These are phyloP conservation scores for Pythium graminicola DNA, from an alignment of 352 stramenopile genomes.

Conservation along the genomic window DNA sequence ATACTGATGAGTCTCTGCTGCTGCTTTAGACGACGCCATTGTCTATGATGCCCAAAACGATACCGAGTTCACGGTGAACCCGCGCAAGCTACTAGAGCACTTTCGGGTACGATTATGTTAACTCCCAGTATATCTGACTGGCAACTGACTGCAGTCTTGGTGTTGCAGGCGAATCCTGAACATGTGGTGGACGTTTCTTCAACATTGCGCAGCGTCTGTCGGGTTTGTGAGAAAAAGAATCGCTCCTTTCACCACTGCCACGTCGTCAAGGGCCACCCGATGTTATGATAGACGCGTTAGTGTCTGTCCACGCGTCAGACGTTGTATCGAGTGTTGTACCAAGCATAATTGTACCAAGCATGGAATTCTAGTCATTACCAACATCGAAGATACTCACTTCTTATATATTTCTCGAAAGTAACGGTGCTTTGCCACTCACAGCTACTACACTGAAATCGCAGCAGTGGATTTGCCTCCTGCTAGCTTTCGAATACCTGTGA, in stretches of 20 bases:
- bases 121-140: too few species aligned
- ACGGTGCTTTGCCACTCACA: too few species aligned
- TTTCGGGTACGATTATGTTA: background rate
- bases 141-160: too few species aligned
- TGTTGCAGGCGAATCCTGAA: constrained; percentile 43
- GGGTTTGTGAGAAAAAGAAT: constrained; percentile 28
- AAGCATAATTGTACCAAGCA: too few species aligned
- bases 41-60: constrained; percentile 7
- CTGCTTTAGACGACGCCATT: constrained; percentile 9
- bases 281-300: constrained; percentile 58
- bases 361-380: too few species aligned
- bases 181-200: constrained; percentile 69
- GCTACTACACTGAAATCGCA: constrained; percentile 18
- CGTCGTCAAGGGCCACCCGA: constrained; percentile 64
- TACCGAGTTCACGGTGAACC: background rate
- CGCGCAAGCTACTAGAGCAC: background rate
- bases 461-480: constrained; percentile 20
- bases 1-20: too few species aligned
- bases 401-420: constrained; percentile 17
- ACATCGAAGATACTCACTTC: background rate
- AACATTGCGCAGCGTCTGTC: constrained; percentile 37
- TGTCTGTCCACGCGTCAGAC: too few species aligned
- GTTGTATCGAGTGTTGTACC: too few species aligned
- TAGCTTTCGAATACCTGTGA: constrained; percentile 39
- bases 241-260: constrained; percentile 65